A percentile compares a stretch with the other conserved stretches of the same genome.
phyloP scores from a whole-genome alignment of 768 basidiomycete species.

The Mycena filopes region DNA sequence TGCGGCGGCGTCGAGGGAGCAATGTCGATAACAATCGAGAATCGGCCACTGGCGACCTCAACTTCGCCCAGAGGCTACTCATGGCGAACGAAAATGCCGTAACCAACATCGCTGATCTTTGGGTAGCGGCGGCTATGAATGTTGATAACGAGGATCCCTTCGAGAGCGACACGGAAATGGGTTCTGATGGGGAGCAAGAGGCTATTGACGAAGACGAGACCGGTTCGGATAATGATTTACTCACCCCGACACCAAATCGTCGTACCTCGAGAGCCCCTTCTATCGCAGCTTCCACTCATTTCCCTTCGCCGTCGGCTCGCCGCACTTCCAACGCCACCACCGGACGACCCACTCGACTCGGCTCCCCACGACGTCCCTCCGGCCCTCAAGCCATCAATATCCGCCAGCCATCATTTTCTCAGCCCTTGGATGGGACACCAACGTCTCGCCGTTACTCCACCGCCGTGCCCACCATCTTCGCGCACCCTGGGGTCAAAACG shows the following conservation, averaged over 20 bases:
- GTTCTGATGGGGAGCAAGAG: slow-evolving; percentile 44
- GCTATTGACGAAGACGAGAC: slow-evolving; percentile 44
- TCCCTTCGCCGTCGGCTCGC: slow-evolving; percentile 34
- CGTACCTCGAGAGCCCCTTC: slow-evolving; percentile 19
- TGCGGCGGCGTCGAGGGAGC: slow-evolving; percentile 63
- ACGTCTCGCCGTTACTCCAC: slow-evolving; percentile 66
- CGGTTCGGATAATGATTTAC: slow-evolving; percentile 42
- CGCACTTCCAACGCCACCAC: slow-evolving; percentile 40
- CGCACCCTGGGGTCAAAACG: slow-evolving; percentile 83
- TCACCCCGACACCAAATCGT: slow-evolving; percentile 22
- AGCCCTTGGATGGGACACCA: slow-evolving; percentile 47
- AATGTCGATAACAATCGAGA: slow-evolving; percentile 57
- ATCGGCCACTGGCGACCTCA: slow-evolving; percentile 65
- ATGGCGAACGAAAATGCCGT: slow-evolving; percentile 96
- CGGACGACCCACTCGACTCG: slow-evolving; percentile 9
- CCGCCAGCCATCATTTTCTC: slow-evolving; percentile 45
- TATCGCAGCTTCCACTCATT: not conserved
- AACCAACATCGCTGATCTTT: slow-evolving; percentile 94
- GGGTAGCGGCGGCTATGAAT: slow-evolving; percentile 98
- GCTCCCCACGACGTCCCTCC: slow-evolving; percentile 34
- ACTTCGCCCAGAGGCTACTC: slow-evolving; percentile 88
- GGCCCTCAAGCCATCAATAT: slow-evolving; percentile 21
- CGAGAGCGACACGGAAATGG: slow-evolving; percentile 62
- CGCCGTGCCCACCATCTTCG: slow-evolving; percentile 79
- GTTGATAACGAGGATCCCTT: slow-evolving; percentile 91